Evolutionary conservation across 2,329 filamentous ascomycete genomes (phyloP), one percentile per base, ranked within the genome.

Genomic region (Lecanoromycetidae sp.): DNA sequence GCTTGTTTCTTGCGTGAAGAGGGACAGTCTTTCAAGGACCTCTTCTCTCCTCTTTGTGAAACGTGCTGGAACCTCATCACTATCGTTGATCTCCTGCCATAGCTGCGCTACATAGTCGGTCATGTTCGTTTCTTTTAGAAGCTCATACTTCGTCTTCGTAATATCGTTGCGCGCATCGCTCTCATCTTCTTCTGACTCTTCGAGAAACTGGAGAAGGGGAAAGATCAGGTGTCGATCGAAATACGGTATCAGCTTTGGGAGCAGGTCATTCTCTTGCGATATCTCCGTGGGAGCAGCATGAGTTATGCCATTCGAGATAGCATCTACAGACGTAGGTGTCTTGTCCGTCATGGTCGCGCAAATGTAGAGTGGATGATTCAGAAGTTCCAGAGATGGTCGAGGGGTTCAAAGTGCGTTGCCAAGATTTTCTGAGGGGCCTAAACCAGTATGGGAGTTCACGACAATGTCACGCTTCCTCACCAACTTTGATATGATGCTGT

Each of bases 71-170:
- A 84, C 71, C 53, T 85, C 76, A 51, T 83, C 75, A 55, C 87
- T 77, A 58, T 81, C 76, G 71, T 96, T 80, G 56, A 98, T 79
- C 61, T 95, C 84, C 64, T 84, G 84, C 74, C 94, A 87, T 57
- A 98, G 72, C 61, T 82, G 84, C 61, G 88, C 88, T 46, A 96
- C 86, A 65, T 94, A 98, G 69, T 98, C 91, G 60, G 84, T 91
- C 91, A 98, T 98, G 75, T 96, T 95, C 61, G 91, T 96, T 66
- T 87, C 82, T 72, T 94, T 90, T 57, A 98, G 79, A 50, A 98
- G 80, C 69, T 90, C 82, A 66, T 90, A 94, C 69, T 94, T 94
- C 59, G 87, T 80, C 63, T 84, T 79, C 54, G 82, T 82, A 59
- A 94, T 81, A 65, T 88, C 81, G 59, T 73, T 60, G 34, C 35